A percentile compares a stretch with the other conserved stretches of the same genome.
These are phyloP conservation scores for Exophiala aquamarina DNA, from an alignment of 2,329 filamentous ascomycete species.

Conservation along the genomic window DNA sequence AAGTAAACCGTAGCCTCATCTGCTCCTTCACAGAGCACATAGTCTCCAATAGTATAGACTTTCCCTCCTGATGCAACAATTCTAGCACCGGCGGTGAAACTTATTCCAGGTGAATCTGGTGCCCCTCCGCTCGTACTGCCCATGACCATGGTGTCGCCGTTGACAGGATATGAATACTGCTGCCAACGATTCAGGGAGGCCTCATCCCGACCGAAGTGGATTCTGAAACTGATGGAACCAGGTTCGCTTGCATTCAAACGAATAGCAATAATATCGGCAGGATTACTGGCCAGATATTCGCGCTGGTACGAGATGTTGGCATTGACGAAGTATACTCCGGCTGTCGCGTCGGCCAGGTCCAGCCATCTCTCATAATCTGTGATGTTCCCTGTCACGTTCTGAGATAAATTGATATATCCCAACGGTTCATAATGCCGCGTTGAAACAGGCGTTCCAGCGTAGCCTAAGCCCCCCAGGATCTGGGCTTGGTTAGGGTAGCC, in stretches of 20 bases:
- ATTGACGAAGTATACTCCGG: conserved; percentile 39
- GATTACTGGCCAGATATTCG: conserved; percentile 44
- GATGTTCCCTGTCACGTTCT: conserved; percentile 34
- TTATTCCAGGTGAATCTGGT: conserved; percentile 37
- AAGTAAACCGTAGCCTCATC: conserved; percentile 38
- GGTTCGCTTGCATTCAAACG: conserved; percentile 28
- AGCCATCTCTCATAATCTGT: conserved; percentile 42
- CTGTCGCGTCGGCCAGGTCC: conserved; percentile 39
- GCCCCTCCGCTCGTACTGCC: conserved; percentile 38
- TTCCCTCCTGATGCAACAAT: conserved; percentile 29
- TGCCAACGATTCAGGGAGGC: conserved; percentile 19
- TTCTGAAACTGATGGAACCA: conserved; percentile 8
- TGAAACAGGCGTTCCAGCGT: conserved; percentile 2
- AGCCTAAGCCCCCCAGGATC: not conserved
- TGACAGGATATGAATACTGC: not conserved
- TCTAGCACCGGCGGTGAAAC: conserved; percentile 34
- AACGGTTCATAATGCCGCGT: conserved; percentile 49
- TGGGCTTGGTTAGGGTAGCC: conserved; percentile 1
- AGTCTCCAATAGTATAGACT: conserved; percentile 36
- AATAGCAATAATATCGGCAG: conserved; percentile 42
- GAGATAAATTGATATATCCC: conserved; percentile 42
- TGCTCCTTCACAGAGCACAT: conserved; percentile 37
- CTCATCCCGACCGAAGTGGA: conserved; percentile 28
- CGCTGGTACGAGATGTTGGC: conserved; percentile 35
- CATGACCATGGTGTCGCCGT: not conserved